Conservation (phyloP, 352 stramenopile genomes). For the Vaucheria bursata region DNA sequence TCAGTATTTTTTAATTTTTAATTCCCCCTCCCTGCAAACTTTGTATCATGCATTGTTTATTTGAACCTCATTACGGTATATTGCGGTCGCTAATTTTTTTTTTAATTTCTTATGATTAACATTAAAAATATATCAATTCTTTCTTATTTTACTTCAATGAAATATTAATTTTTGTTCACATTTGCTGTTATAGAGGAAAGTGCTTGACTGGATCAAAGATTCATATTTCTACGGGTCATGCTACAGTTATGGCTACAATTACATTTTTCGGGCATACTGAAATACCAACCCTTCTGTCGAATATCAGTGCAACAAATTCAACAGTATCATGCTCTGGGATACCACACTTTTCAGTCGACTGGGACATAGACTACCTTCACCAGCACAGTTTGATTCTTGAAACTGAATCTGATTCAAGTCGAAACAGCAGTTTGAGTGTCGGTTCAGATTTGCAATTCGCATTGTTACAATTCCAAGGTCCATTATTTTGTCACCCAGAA, state of each 20-base stretch:
- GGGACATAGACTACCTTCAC: conserved; percentile 37
- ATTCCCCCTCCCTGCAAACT: too few relatives aligned
- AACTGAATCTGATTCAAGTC: too few relatives aligned
- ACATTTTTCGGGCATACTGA: conserved; percentile 74
- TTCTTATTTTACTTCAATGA: too few relatives aligned
- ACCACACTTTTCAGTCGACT: conserved; percentile 25
- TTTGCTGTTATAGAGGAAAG: conserved; percentile 37
- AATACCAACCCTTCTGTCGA: conserved; percentile 36
- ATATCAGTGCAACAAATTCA: background rate
- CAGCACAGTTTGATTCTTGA: conserved; percentile 24
- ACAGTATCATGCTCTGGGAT: background rate
- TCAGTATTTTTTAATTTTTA: too few relatives aligned
- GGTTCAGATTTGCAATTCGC: conserved; percentile 50
- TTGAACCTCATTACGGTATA: too few relatives aligned
- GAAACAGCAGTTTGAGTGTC: background rate
- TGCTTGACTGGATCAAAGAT: conserved; percentile 60
- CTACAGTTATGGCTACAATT: conserved; percentile 69
- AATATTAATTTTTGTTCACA: too few relatives aligned
- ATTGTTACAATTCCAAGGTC: conserved; percentile 53
- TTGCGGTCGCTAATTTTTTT: too few relatives aligned
- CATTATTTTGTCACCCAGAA: conserved; percentile 49
- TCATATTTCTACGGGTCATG: conserved; percentile 73
- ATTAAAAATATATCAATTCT: too few relatives aligned
- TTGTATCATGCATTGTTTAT: too few relatives aligned
- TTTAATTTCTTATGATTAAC: too few relatives aligned